Evolutionary conservation across 106 monocot species (phyloP).

Genomic region (Xerophyta viscosa): DNA sequence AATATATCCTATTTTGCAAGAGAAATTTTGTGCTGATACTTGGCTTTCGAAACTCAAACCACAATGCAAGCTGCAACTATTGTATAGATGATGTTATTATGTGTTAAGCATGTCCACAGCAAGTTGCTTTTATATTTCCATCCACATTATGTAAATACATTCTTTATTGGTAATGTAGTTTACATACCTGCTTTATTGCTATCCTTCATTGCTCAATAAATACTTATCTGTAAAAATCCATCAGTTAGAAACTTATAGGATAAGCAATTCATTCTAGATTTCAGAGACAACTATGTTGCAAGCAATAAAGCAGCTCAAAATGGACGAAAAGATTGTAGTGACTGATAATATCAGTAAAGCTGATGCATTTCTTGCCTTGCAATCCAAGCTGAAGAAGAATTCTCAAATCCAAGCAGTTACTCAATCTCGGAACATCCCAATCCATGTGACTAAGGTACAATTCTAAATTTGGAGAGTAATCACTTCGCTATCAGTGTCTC

Average conservation of each 20-base stretch:
- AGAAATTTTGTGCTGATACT: no score
- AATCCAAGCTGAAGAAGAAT: slow-evolving; percentile 84
- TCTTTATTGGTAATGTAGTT: no score
- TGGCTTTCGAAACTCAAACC: no score
- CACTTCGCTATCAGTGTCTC: background rate
- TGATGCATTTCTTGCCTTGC: slow-evolving; percentile 67
- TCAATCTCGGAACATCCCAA: slow-evolving; percentile 47
- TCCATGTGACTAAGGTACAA: slow-evolving; percentile 79
- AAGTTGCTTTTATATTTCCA: no score
- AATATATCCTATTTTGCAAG: no score
- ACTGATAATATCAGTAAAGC: slow-evolving; percentile 84
- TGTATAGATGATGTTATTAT: no score
- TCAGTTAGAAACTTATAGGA: slow-evolving; percentile 31
- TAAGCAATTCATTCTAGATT: slow-evolving; percentile 65
- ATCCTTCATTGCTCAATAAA: no score
- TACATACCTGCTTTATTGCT: no score
- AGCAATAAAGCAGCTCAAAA: slow-evolving; percentile 64
- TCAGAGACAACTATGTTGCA: slow-evolving; percentile 52
- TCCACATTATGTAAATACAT: no score
- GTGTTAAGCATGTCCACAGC: no score
- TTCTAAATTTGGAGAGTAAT: background rate
- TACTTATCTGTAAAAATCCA: no score
- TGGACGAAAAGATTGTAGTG: slow-evolving; percentile 38
- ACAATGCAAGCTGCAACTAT: no score
- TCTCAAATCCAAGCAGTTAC: slow-evolving; percentile 61